Base-by-base conservation (phyloP, 108 stramenopile species). In the Aureococcus anophagefferens region DNA sequence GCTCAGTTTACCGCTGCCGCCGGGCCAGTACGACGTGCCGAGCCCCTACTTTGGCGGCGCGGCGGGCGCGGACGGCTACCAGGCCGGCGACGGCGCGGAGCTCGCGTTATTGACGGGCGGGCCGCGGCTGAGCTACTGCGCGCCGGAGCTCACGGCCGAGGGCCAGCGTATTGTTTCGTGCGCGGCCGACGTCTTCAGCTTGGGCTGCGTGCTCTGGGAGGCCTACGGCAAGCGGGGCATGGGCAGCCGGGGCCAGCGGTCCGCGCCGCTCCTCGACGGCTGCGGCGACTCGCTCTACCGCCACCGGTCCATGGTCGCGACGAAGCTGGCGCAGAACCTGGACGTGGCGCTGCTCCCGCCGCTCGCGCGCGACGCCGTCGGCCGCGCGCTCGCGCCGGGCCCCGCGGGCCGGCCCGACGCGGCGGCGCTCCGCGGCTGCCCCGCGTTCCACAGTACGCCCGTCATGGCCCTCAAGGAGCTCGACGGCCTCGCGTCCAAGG, bases 381-480 rank as follows among this genome's bases (percentile, higher is more conserved):
- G 3, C 7, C 51, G 51, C 21, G 17, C 51, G 1, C 51, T 59
- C 21, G 51, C 51, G 7, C 21, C 13, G 21, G 21, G 13, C 21
- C 51, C 51, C 7, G 21, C 4, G 51, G 1, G 3, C 7, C 51
- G 51, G 21, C 25, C 25, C 7, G 51, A 59, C 25, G 51, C 51
- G 51, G 25, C 51, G 21, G 25, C 51, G 25, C 25, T 59, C 17
- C 51, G 51, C 1, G 25, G 25, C 51, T 59, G 21, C 21, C 51
- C 51, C 21, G 21, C 25, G 7, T 76, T 74, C 40, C 75, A 75
- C 74, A 30, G 33, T 4, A 33, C 30, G 18, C 34, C 69, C 36
- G 74, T 74, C 33, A 70, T 67, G 69, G 37, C 74, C 73, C 69
- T 76, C 30, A 74, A 70, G 73, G 70, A 74, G 34, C 74, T 76